Conservation (phyloP, 495 filamentous ascomycete species). For the Tuber melanosporum region DNA sequence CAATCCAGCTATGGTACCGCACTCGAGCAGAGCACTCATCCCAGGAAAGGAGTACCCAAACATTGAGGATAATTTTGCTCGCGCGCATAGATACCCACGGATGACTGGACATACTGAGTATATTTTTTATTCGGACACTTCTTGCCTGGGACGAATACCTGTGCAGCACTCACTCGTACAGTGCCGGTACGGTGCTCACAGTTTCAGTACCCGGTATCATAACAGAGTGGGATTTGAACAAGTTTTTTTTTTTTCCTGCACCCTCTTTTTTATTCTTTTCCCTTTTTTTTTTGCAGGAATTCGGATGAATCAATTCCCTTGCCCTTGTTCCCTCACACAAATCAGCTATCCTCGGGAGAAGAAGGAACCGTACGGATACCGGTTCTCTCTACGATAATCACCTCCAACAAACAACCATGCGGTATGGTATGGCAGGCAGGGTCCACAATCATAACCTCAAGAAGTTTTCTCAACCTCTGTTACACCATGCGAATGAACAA, state of each 20-base stretch:
- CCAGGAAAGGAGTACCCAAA: not conserved
- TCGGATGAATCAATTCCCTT: not conserved
- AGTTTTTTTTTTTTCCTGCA: not conserved
- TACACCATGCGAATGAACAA: slow-evolving; percentile 19
- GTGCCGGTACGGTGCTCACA: not conserved
- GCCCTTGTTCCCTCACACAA: not conserved
- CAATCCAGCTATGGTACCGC: not conserved
- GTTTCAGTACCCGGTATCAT: not conserved
- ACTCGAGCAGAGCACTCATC: not conserved
- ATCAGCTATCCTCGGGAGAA: slow-evolving; percentile 3
- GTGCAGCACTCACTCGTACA: not conserved
- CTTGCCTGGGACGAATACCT: not conserved
- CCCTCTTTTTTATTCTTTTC: not conserved
- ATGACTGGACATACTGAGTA: not conserved
- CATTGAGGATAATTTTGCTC: not conserved
- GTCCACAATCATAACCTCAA: slow-evolving; percentile 1
- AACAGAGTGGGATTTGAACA: not conserved
- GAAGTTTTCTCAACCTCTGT: slow-evolving; percentile 22
- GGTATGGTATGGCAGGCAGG: not conserved
- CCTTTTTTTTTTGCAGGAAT: not conserved
- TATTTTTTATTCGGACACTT: not conserved
- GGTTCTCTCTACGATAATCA: not conserved
- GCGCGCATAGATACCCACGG: not conserved
- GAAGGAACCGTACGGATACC: not conserved
- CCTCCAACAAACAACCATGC: not conserved